These are phyloP conservation scores for Populus tomentosa DNA, from an alignment of 441 rosid genomes.

Conservation along the genomic window DNA sequence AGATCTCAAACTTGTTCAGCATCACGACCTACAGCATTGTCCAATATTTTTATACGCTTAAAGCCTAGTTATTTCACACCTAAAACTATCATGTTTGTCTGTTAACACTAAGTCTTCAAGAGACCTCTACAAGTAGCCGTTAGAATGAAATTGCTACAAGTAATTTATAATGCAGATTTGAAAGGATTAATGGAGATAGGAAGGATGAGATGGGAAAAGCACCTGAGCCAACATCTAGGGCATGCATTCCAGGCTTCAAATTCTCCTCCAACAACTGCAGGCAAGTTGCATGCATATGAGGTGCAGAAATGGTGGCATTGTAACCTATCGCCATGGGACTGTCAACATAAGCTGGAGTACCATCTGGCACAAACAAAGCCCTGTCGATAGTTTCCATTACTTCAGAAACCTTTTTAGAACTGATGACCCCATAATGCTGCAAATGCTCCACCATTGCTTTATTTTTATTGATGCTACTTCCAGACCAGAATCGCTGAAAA, in stretches of 20 bases:
- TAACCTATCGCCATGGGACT: constrained; percentile 82
- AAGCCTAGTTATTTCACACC: background rate
- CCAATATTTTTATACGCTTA: background rate
- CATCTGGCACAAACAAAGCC: constrained; percentile 71
- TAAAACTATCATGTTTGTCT: background rate
- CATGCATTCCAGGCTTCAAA: constrained; percentile 88
- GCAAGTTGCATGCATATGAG: constrained; percentile 97
- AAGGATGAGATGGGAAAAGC: background rate
- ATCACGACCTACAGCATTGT: background rate
- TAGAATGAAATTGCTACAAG: background rate
- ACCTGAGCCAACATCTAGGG: constrained; percentile 97
- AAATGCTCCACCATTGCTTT: constrained; percentile 69
- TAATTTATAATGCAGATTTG: background rate
- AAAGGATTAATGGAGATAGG: background rate
- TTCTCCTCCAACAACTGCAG: constrained; percentile 71
- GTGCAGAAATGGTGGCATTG: constrained; percentile 93
- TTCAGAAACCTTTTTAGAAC: constrained; percentile 58
- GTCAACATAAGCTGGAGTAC: constrained; percentile 65
- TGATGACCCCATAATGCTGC: constrained; percentile 51
- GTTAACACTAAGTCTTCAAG: background rate
- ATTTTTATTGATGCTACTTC: constrained; percentile 51
- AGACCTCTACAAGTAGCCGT: background rate
- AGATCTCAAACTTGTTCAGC: background rate
- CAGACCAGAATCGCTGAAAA: constrained; percentile 55
- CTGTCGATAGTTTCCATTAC: constrained; percentile 89